Evolutionary conservation across 768 basidiomycete genomes (phyloP).

Genomic region (Thelephora aurantiotincta): DNA sequence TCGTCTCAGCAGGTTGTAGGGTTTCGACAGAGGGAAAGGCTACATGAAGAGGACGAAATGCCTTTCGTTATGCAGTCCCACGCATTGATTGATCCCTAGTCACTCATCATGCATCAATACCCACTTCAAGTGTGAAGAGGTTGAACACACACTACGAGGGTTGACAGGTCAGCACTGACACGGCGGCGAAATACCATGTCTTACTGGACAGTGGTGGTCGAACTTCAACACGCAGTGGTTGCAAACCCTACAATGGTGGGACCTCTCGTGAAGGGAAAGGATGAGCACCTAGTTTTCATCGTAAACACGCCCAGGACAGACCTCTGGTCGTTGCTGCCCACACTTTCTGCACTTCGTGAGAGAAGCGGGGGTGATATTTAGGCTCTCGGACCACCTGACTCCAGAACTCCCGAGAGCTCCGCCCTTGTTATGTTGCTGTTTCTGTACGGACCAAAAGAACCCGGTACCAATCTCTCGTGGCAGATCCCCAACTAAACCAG

Average conservation of each 20-base stretch:
- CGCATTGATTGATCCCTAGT: slow-evolving; percentile 93
- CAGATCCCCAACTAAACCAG: slow-evolving; percentile 67
- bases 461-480: slow-evolving; percentile 24
- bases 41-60: slow-evolving; percentile 95
- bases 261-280: slow-evolving; percentile 35
- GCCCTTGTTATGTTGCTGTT: slow-evolving; percentile 15
- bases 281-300: background rate
- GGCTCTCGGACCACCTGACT: slow-evolving; percentile 34
- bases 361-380: slow-evolving; percentile 39
- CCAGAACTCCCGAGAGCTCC: slow-evolving; percentile 19
- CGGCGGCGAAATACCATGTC: slow-evolving; percentile 12
- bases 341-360: slow-evolving; percentile 59
- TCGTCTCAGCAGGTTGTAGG: background rate
- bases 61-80: slow-evolving; percentile 88
- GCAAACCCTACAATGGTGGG: slow-evolving; percentile 89
- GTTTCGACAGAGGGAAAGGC: slow-evolving; percentile 13
- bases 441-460: slow-evolving; percentile 41
- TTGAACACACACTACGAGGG: background rate
- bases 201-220: slow-evolving; percentile 82
- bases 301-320: slow-evolving; percentile 20
- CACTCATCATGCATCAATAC: slow-evolving; percentile 3
- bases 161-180: slow-evolving; percentile 11
- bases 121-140: background rate
- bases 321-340: slow-evolving; percentile 60
- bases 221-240: slow-evolving; percentile 82